Base-by-base conservation (phyloP, 805 yeast genomes). In the Kazachstania kunashirensis region DNA sequence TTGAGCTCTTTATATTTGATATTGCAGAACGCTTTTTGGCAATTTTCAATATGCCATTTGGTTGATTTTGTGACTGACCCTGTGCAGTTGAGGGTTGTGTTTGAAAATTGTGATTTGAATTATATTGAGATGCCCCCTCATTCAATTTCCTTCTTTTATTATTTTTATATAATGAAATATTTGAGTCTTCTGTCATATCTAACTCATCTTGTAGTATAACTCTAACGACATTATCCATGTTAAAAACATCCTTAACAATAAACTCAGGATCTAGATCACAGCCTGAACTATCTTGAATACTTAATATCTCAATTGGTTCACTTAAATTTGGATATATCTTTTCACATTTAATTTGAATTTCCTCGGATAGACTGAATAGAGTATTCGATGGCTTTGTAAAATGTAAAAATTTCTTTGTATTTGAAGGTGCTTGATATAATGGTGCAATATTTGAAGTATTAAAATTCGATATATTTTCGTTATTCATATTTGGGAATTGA, bases 201-300 rank as follows among this genome's bases (percentile, higher is more conserved):
- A 70, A 39, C 21, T 71, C 75, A 30, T 59, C 53, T 20, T 57
- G 57, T 19, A 73, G 45, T 3, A 72, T 45, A 2, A 72, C 77
- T 28, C 70, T 57, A 7, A 75, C 68, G 4, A 67, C 57, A 40
- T 66, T 70, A 40, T 62, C 67, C 11, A 59, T 56, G 36, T 67
- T 73, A 48, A 84, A 81, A 5, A 82, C 77, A 47, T 81, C 84
- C 8, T 68, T 69, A 0, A 77, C 79, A 2, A 57, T 42, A 44
- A 77, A 83, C 41, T 82, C 94, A 0, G 88, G 88, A 55, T 84
- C 95, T 39, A 84, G 60, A 52, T 84, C 94, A 46, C 88, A 81
- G 39, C 69, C 70, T 40, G 74, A 70, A 29, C 56, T 57, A 54
- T 83, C 89, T 50, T 83, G 94, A 5, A 84, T 57, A 34, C 72